phyloP scores from a whole-genome alignment of 257 asterid species.

The Gentiana dahurica region DNA sequence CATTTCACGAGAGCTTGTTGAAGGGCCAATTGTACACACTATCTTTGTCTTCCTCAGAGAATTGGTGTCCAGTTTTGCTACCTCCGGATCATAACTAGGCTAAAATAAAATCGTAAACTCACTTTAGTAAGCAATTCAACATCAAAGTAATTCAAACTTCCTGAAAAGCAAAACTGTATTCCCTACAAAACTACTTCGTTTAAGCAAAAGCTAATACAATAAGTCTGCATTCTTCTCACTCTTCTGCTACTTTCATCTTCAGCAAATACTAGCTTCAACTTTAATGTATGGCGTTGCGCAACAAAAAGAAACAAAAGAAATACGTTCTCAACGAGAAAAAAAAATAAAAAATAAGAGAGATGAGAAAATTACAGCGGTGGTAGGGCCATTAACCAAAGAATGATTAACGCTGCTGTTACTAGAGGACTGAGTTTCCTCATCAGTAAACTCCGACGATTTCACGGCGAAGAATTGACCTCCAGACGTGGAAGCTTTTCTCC shows the following conservation, averaged over 20 bases:
- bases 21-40: constrained; percentile 92
- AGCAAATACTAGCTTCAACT: too few relatives aligned
- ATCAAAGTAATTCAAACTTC: too few relatives aligned
- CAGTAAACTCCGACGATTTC: constrained; percentile 16
- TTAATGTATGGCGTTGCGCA: too few relatives aligned
- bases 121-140: too few relatives aligned
- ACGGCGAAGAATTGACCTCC: constrained; percentile 11
- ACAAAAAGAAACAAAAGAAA: background rate
- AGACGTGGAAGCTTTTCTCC: constrained; percentile 9
- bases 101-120: constrained; percentile 10
- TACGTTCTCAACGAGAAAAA: background rate
- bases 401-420: constrained; percentile 15
- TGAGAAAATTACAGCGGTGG: constrained; percentile 34
- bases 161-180: too few relatives aligned
- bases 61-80: constrained; percentile 23
- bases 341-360: background rate
- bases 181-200: too few relatives aligned
- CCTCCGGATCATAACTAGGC: constrained; percentile 26
- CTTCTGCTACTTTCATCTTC: too few relatives aligned
- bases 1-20: constrained; percentile 93
- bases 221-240: too few relatives aligned
- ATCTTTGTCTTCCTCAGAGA: constrained; percentile 83
- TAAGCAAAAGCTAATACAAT: too few relatives aligned
- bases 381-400: constrained; percentile 34
- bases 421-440: constrained; percentile 11